Evolutionary conservation across 345 rosid species (phyloP), one percentile per base, ranked within the genome.

Genomic region (Rhizophora apiculata): DNA sequence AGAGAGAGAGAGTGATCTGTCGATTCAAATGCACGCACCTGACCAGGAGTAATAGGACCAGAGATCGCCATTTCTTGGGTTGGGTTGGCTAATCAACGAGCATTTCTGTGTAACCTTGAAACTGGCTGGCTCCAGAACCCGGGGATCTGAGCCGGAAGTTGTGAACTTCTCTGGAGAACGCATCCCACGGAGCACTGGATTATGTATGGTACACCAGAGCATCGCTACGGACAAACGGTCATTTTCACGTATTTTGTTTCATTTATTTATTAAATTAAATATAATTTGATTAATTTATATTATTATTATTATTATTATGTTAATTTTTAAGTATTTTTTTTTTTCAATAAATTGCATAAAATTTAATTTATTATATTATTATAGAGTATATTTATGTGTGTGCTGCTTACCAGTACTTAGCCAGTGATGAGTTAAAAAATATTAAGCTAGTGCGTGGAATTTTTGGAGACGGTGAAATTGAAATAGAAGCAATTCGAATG

Each of bases 21-120:
- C 13, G 37, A 7, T 46, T 11, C 56, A 30, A 62, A 55, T 63
- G 43, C 62, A 80, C 81, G 74, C 63, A 91, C 98, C 84, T 91
- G 98, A 61, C 90, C 90, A 58, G 96, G 90, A 64, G 92, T 83
- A 55, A 89, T 62, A 53, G 89, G 86, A 74, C 57, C 54, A 34
- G 74, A 51, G 74, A 77, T 77, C 71, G 30, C 57, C 81, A 77
- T 77, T 53, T 6, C n/a, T 18, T 20, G 10, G 21, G n/a, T 30
- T 18, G 51, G 8, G 19, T 10, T 39, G 6, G 49, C 49, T 43
- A 43, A 43, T 59, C 63, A 59, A 52, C 0, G 26, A 37, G 72
- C 77, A 74, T 68, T 48, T 24, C 43, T 39, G 26, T 2, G 27
- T 13, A 29, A 65, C 21, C 11, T 34, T 2, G 13, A 18, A 22